Percentiles rank a stretch among this genome's conserved stretches.
phyloP scores from a whole-genome alignment of 306 rosid genomes.

The Cercis canadensis region DNA sequence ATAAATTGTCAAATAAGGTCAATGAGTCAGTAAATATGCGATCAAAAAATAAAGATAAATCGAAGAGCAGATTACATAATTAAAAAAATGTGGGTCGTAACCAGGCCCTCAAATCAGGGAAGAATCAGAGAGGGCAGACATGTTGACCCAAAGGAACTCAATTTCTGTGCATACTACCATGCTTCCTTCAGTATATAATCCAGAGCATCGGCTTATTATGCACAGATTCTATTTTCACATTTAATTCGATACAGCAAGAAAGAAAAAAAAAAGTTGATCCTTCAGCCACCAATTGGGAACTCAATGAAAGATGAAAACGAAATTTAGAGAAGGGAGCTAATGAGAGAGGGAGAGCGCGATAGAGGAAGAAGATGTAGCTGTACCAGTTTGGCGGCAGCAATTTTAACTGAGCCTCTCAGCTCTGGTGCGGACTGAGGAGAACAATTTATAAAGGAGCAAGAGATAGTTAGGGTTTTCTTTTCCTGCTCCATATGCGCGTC shows the following conservation, averaged over 20 bases:
- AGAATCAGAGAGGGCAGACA: slow-evolving; percentile 87
- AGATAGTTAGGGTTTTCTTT: slow-evolving; percentile 37
- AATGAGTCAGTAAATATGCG: too few species aligned
- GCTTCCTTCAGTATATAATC: slow-evolving; percentile 72
- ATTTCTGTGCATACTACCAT: slow-evolving; percentile 90
- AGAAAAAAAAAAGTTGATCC: neutral
- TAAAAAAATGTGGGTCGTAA: slow-evolving; percentile 62
- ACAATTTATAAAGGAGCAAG: slow-evolving; percentile 32
- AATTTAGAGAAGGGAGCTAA: too few species aligned
- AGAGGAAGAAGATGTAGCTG: too few species aligned
- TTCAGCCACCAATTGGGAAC: too few species aligned
- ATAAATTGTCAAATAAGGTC: too few species aligned
- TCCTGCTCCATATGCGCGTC: too few species aligned
- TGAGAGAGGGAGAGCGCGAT: too few species aligned
- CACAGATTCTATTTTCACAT: slow-evolving; percentile 44
- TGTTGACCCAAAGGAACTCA: slow-evolving; percentile 58
- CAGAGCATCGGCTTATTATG: slow-evolving; percentile 99
- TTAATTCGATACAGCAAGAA: neutral
- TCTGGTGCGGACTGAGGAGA: too few species aligned
- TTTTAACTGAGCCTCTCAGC: neutral
- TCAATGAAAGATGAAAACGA: too few species aligned
- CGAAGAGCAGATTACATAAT: neutral
- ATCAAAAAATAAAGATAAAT: neutral
- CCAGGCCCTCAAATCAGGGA: slow-evolving; percentile 93
- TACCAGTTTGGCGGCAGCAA: neutral